Conservation (phyloP, 1,284 basidiomycete genomes). For the Amylostereum chailletii region DNA sequence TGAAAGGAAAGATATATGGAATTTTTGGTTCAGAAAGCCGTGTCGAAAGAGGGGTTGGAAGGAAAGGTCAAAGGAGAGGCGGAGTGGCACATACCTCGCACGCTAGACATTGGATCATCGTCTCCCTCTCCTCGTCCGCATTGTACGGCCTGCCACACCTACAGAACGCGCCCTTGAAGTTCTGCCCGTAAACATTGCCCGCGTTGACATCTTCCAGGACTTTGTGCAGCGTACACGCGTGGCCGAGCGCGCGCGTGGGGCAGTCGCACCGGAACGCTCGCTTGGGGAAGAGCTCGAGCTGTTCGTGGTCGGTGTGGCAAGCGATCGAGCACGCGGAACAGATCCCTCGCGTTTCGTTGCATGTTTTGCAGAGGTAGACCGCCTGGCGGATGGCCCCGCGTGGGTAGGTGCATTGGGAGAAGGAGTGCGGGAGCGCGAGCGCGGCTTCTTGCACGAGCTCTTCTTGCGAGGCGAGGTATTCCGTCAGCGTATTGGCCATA, state of each 20-base stretch:
- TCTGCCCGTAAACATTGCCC: slow-evolving; percentile 59
- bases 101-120: slow-evolving; percentile 77
- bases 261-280: slow-evolving; percentile 75
- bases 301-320: slow-evolving; percentile 75
- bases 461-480: slow-evolving; percentile 44
- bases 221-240: slow-evolving; percentile 54
- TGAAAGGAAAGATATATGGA: no score
- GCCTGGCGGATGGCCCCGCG: slow-evolving; percentile 58
- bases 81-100: slow-evolving; percentile 56
- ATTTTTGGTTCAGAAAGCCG: no score
- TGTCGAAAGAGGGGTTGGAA: no score
- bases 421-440: slow-evolving; percentile 65
- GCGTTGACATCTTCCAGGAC: slow-evolving; percentile 42
- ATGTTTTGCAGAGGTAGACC: slow-evolving; percentile 69
- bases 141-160: slow-evolving; percentile 65
- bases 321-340: slow-evolving; percentile 78
- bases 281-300: slow-evolving; percentile 78
- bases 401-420: slow-evolving; percentile 63
- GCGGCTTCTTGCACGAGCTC: slow-evolving; percentile 58
- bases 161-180: slow-evolving; percentile 63
- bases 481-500: slow-evolving; percentile 30
- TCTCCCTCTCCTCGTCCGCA: slow-evolving; percentile 59
- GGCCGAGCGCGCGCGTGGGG: slow-evolving; percentile 51
- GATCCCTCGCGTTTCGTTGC: slow-evolving; percentile 45
- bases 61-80: slow-evolving; percentile 3